Conservation (phyloP, 805 yeast genomes). For the Candida maesae region DNA sequence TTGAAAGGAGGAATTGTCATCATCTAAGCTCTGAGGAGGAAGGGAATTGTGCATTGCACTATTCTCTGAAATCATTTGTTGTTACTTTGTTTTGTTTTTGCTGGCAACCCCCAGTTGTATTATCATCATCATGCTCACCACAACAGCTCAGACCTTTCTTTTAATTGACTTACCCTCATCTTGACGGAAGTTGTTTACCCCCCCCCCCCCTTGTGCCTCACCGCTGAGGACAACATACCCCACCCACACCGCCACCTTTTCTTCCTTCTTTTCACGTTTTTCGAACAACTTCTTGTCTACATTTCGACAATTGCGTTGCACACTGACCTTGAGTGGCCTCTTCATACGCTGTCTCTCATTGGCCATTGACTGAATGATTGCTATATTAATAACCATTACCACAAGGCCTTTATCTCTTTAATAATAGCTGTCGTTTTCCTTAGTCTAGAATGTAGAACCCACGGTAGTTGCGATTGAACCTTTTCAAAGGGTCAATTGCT, state of each 20-base stretch:
- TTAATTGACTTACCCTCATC: too few relatives aligned
- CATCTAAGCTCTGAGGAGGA: too few relatives aligned
- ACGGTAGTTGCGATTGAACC: too few relatives aligned
- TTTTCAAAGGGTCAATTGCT: too few relatives aligned
- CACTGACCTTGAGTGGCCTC: not conserved
- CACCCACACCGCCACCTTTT: not conserved
- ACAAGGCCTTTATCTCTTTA: not conserved
- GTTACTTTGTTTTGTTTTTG: not conserved
- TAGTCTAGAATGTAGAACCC: not conserved
- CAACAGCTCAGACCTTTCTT: too few relatives aligned
- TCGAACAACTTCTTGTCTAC: not conserved
- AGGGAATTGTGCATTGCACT: too few relatives aligned
- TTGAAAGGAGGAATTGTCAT: too few relatives aligned
- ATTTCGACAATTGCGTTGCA: not conserved
- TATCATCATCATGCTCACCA: not conserved
- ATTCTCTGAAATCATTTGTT: too few relatives aligned
- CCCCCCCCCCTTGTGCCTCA: too few relatives aligned
- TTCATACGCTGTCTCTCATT: too few relatives aligned
- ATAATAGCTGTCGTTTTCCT: not conserved
- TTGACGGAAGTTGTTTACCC: too few relatives aligned
- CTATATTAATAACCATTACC: not conserved
- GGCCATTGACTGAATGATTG: constrained; percentile 1
- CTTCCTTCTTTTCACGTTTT: not conserved
- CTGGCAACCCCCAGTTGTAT: not conserved
- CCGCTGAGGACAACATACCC: not conserved